Evolutionary conservation across 2,329 filamentous ascomycete species (phyloP), one percentile per base, ranked within the genome.

Genomic region (Huntiella omanensis): DNA sequence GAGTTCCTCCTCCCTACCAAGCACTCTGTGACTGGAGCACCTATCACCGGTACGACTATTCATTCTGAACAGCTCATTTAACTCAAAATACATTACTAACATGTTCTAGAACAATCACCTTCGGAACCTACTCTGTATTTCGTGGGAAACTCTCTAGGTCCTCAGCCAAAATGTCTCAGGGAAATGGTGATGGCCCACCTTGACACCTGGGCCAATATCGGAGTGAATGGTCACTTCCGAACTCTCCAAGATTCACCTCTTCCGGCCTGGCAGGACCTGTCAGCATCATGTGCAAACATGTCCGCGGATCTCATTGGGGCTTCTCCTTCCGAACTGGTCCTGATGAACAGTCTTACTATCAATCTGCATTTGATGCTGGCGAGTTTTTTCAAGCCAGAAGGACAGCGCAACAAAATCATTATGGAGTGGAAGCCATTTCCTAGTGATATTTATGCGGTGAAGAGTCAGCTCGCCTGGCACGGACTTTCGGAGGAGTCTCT

Each of bases 381-480:
- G 5, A 83, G 80, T 61, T 92, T 93, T 63, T 93, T 88, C 63
- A 68, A 65, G 45, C 84, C 84, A 0, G 80, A 69, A 0, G 56
- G 69, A 62, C 61, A 61, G 53, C 60, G 67, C 35, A 80, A 80
- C 63, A 91, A 88, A 64, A 80, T 93, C 52, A 80, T 92, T 45
- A 69, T 88, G n/a, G 85, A 94, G 60, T 83, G 82, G 61, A 86
- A 86, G 57, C 84, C 86, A 0, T 94, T 94, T 54, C 87, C 86
- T 0, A 87, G 81, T 59, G 86, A 94, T 57, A 57, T 86, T 73
- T 93, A 87, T 58, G 83, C 83, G 3, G 75, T 91, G 28, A 78
- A 87, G 59, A 87, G 82, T 32, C 86, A 94, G 57, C 73, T 93
- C 22, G 63, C 65, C 7, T 76, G 76, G 62, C 82, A 88, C 57